These are phyloP conservation scores for Aspergillus sp. DNA, from an alignment of 2,329 filamentous ascomycete genomes.

Conservation along the genomic window DNA sequence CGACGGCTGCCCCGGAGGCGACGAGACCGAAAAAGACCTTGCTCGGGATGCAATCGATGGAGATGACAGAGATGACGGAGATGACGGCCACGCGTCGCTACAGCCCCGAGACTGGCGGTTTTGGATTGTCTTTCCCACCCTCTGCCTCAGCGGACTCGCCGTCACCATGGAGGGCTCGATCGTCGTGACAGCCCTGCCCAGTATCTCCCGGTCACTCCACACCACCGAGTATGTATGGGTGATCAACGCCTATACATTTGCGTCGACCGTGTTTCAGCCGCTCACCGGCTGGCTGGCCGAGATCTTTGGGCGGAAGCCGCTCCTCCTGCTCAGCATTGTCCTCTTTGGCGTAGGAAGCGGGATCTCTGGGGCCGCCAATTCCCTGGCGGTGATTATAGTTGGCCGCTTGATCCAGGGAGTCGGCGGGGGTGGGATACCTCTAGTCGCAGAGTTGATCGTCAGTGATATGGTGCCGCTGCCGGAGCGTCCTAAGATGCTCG, in stretches of 20 bases:
- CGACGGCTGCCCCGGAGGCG: too few species aligned
- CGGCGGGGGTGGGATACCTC: slow-evolving; percentile 43
- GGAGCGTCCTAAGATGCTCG: slow-evolving; percentile 23
- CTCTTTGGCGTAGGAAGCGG: slow-evolving; percentile 44
- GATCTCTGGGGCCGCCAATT: slow-evolving; percentile 31
- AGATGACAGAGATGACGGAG: too few species aligned
- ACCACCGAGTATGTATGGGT: slow-evolving; percentile 9
- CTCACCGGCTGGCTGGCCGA: slow-evolving; percentile 10
- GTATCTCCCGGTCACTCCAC: slow-evolving; percentile 1
- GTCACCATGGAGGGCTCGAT: slow-evolving; percentile 11
- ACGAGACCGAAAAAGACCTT: too few species aligned
- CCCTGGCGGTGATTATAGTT: slow-evolving; percentile 19
- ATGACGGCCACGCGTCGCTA: too few species aligned
- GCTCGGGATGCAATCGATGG: too few species aligned
- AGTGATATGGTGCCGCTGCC: slow-evolving; percentile 37
- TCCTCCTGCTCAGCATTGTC: slow-evolving; percentile 37
- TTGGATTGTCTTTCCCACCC: slow-evolving; percentile 6
- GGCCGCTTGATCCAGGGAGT: slow-evolving; percentile 42
- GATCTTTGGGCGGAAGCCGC: slow-evolving; percentile 42
- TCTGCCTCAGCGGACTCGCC: slow-evolving; percentile 11
- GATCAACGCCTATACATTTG: slow-evolving; percentile 6
- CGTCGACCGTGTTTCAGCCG: slow-evolving; percentile 4
- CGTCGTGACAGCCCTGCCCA: slow-evolving; percentile 9
- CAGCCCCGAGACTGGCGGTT: not conserved
- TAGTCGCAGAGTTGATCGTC: slow-evolving; percentile 37